Percentiles rank a stretch among this genome's conserved stretches.
Conservation (phyloP, 495 filamentous ascomycete genomes). For the Aspergillus egyptiacus region DNA sequence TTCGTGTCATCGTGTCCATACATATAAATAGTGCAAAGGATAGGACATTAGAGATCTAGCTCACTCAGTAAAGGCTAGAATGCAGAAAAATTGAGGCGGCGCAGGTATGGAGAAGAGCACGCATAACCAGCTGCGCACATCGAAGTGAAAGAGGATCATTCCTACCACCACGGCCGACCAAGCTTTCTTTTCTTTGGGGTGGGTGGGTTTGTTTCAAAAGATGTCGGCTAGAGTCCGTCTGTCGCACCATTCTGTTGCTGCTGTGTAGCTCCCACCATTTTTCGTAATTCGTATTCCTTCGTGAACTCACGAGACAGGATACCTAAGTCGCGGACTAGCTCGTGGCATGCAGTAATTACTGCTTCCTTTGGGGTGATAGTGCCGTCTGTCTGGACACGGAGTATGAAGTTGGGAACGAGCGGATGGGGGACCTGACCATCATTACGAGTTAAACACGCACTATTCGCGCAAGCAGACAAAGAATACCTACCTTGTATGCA, state of each 20-base stretch:
- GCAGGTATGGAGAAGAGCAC: constrained; percentile 1
- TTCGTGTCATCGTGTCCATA: constrained; percentile 9
- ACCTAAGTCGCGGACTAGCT: constrained; percentile 69
- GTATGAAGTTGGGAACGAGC: constrained; percentile 73
- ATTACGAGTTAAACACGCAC: neutral
- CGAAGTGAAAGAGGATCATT: neutral
- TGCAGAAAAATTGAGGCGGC: neutral
- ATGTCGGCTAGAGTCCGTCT: constrained; percentile 18
- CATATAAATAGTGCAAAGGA: constrained; percentile 4
- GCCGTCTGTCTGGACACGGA: constrained; percentile 92
- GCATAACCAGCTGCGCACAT: constrained; percentile 21
- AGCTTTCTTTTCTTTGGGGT: neutral
- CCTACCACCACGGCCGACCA: neutral
- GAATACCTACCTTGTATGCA: constrained; percentile 68
- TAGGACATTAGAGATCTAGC: constrained; percentile 2
- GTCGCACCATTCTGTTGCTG: constrained; percentile 33
- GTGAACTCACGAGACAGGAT: constrained; percentile 81
- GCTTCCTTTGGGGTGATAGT: constrained; percentile 79
- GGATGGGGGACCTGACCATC: constrained; percentile 64
- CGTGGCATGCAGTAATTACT: constrained; percentile 68
- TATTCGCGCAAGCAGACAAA: neutral
- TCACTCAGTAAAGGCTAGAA: constrained; percentile 3
- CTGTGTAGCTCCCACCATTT: constrained; percentile 65
- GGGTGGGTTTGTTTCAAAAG: no score
- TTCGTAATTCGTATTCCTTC: constrained; percentile 89